Evolutionary conservation across 2,329 filamentous ascomycete genomes (phyloP), one percentile per base, ranked within the genome.

Genomic region (Neonectria coccinea): DNA sequence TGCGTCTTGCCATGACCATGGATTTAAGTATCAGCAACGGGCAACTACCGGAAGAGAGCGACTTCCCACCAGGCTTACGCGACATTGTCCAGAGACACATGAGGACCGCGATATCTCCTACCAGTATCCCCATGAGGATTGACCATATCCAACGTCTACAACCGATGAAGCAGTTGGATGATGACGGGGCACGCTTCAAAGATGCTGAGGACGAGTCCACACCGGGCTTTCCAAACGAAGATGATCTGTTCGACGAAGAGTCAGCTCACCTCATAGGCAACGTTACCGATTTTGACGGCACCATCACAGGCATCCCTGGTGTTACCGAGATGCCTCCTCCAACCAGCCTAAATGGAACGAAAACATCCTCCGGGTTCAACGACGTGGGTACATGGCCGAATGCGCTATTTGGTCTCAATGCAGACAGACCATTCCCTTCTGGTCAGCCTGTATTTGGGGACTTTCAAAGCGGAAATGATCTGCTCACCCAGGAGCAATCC

Each of bases 11-110:
- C 0, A 67, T 73, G 64, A 73, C 71, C 0, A 65, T 73, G 5
- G 71, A 73, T 29, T 58, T 73, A 44, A 73, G 71, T 10, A 73
- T 73, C 10, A 73, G 71, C 20, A 65, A 74, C 14, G 71, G 71
- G 0, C 67, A 68, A 7, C 45, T 73, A 0, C 71, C 71, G 1
- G 71, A 74, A 0, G 71, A 73, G 10, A 71, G 59, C 11, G 71
- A 73, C 22, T 73, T 73, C 10, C 71, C 71, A 0, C 68, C 68
- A 0, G 65, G 61, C 0, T 3, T 73, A 1, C 58, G 71, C 4
- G 67, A 70, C 20, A 53, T 56, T 20, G 47, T 58, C 10, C 61
- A 59, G 20, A 56, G 56, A 6, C 42, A 51, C 12, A 56, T 64
- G 9, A 36, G 27, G 2, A 36, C 48, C 18, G 18, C 29, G 9